phyloP scores from a whole-genome alignment of 108 stramenopile genomes.

The Tribonema minus region DNA sequence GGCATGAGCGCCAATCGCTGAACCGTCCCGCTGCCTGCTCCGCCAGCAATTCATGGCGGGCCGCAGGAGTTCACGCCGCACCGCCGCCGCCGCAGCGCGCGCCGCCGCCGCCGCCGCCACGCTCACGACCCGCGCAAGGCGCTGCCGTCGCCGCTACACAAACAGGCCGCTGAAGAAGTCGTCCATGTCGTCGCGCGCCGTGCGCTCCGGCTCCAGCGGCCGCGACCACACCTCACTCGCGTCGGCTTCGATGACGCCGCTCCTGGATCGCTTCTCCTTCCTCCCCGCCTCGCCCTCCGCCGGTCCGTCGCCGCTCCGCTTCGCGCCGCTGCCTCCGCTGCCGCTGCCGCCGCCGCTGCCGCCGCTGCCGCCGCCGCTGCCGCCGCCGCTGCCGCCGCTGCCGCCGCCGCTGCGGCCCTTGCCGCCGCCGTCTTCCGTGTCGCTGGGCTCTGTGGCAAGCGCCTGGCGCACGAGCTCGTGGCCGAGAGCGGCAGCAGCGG shows the following conservation, averaged over 20 bases:
- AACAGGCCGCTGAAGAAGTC: slow-evolving; percentile 2
- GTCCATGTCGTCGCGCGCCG: slow-evolving; percentile 35
- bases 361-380: background rate
- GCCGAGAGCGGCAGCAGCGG: no score
- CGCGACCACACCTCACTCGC: slow-evolving; percentile 15
- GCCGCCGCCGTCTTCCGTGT: slow-evolving; percentile 2
- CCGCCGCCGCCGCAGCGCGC: no score
- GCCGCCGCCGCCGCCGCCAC: no score
- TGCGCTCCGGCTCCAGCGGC: slow-evolving; percentile 21
- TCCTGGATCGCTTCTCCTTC: background rate
- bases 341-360: background rate
- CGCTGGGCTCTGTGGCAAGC: background rate
- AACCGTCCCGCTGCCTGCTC: no score
- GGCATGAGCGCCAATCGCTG: no score
- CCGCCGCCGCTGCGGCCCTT: background rate
- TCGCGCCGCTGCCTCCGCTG: background rate
- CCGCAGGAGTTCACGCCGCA: no score
- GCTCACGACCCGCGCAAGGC: no score
- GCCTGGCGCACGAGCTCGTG: slow-evolving; percentile 8
- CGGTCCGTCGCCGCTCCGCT: background rate
- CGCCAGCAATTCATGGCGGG: no score
- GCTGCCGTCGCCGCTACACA: no score
- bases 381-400: background rate
- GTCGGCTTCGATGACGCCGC: background rate
- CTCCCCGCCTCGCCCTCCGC: background rate